phyloP scores from a whole-genome alignment of 2,329 filamentous ascomycete species.

The Neofusicoccum parvum region DNA sequence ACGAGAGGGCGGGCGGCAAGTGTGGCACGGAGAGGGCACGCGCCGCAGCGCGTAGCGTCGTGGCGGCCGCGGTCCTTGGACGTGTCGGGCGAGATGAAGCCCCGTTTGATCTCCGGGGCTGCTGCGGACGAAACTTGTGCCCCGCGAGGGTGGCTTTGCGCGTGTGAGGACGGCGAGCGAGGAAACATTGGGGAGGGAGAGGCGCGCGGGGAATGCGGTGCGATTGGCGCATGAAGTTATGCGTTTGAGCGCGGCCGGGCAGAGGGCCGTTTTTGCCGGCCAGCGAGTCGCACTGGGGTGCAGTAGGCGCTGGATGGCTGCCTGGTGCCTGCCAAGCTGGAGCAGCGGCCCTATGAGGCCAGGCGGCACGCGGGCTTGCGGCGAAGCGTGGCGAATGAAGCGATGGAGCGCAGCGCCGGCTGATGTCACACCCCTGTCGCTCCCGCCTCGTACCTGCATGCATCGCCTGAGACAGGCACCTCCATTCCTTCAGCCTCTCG shows the following conservation, averaged over 20 bases:
- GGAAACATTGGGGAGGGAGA: neutral
- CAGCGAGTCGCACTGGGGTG: neutral
- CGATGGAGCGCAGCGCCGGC: neutral
- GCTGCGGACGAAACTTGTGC: neutral
- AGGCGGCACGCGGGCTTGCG: neutral
- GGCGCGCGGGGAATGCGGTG: neutral
- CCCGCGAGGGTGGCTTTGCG: too few relatives aligned
- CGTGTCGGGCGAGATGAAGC: conserved; percentile 1
- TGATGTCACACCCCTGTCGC: conserved; percentile 3
- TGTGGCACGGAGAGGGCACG: neutral
- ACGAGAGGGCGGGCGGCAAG: neutral
- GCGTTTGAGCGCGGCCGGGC: neutral
- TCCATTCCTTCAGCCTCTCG: neutral
- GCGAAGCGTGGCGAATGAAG: neutral
- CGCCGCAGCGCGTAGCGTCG: neutral
- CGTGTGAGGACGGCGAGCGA: neutral
- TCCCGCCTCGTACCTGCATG: conserved; percentile 5
- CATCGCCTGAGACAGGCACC: conserved; percentile 1
- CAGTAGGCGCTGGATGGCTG: neutral
- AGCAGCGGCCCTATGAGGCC: conserved; percentile 4
- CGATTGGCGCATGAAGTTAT: neutral
- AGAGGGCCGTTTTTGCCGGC: neutral
- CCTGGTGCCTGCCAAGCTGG: conserved; percentile 6
- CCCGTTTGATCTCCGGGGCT: conserved; percentile 5
- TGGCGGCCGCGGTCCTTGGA: neutral